Evolutionary conservation across 352 stramenopile genomes (phyloP), one percentile per base, ranked within the genome.

Genomic region (Phytophthora tubulina): DNA sequence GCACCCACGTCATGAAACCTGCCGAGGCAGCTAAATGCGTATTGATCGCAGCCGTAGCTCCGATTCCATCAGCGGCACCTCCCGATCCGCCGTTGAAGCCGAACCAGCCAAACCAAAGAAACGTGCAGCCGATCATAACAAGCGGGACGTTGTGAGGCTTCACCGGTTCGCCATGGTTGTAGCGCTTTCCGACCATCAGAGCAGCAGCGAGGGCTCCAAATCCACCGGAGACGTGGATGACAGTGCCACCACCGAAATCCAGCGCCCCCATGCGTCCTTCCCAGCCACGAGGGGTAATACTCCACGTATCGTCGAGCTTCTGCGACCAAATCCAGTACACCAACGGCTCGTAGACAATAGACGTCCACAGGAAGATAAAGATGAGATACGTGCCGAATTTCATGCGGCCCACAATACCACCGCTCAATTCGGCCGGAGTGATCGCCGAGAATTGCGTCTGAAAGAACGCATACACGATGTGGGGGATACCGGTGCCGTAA

Each of bases 81-180:
- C 79, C 71, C n/a, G 84, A 92, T 33, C 86, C 86, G 6, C 75
- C 86, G 64, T 95, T 93, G 72, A 95, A 95, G 50, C 88, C 86
- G 60, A 91, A 93, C 88, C 88, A 95, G 5, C 88, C 88, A 51
- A 91, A 91, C 88, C 88, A 95, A 46, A 95, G 83, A 38, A 93
- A 68, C 17, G 78, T 89, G 17, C 61, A 68, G 33, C 86, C 88
- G 27, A 93, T 89, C 79, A 95, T 93, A 21, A 93, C 84, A 17
- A 95, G 71, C 32, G 89, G 88, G 32, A 95, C 80, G 77, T 96
- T 93, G 79, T 94, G 88, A 7, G 86, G 84, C 73, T 89, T 88
- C 17, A 93, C 80, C 0, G 76, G 67, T 33, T 90, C 85, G 8
- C 79, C 81, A 76, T 91, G 80, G 74, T 92, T 89, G 79, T 91